Evolutionary conservation across 345 rosid species (phyloP).

Genomic region (Ceriops decandra): DNA sequence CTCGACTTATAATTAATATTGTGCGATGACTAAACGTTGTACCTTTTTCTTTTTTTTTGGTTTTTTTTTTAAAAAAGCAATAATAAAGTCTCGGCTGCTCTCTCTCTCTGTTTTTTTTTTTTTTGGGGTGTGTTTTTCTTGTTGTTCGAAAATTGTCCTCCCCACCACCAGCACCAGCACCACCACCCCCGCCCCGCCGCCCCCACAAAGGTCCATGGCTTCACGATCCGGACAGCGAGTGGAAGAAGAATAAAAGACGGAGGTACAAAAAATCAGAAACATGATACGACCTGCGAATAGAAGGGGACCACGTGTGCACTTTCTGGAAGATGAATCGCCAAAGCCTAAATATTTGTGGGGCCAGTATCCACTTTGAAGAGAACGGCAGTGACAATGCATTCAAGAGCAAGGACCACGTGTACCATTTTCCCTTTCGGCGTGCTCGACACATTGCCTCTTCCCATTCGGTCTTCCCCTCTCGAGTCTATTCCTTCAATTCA

Average conservation of each 20-base stretch:
- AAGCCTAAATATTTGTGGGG: background rate
- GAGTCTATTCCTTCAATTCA: background rate
- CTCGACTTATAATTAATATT: too few relatives aligned
- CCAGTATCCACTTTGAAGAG: slow-evolving; percentile 11
- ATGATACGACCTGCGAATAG: background rate
- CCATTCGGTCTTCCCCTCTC: slow-evolving; percentile 6
- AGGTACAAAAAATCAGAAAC: too few relatives aligned
- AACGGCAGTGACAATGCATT: slow-evolving; percentile 3
- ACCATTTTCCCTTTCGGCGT: slow-evolving; percentile 10
- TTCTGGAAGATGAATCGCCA: slow-evolving; percentile 26
- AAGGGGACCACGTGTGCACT: slow-evolving; percentile 27
- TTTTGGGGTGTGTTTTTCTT: too few relatives aligned
- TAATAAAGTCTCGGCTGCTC: too few relatives aligned
- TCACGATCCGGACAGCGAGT: slow-evolving; percentile 6
- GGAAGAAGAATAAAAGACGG: background rate
- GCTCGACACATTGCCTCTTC: slow-evolving; percentile 15
- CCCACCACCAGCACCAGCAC: too few relatives aligned
- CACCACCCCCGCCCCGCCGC: too few relatives aligned
- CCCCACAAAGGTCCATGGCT: background rate
- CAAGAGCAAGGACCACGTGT: slow-evolving; percentile 17
- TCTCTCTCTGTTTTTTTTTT: too few relatives aligned
- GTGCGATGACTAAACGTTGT: too few relatives aligned
- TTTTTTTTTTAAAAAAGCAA: too few relatives aligned
- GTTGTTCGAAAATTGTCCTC: too few relatives aligned
- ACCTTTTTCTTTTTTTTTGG: too few relatives aligned